These are phyloP conservation scores for Allomyces javanicus DNA, from an alignment of 192 early-diverging fungal genomes.

Conservation along the genomic window DNA sequence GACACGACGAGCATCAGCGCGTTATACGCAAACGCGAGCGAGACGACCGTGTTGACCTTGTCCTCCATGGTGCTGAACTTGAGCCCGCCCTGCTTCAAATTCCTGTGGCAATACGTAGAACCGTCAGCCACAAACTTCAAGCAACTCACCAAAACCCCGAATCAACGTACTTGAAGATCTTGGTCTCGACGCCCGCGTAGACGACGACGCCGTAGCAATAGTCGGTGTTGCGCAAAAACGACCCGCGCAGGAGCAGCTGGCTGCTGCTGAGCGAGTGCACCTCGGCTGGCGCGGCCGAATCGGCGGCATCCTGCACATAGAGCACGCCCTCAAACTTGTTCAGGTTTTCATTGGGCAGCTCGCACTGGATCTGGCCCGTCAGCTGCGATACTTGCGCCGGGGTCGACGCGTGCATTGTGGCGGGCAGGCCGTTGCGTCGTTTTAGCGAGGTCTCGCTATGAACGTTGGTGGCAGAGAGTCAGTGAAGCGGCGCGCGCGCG, in stretches of 20 bases:
- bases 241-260: conserved; percentile 68
- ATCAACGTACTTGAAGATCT: conserved; percentile 18
- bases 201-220: conserved; percentile 59
- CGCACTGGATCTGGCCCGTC: conserved; percentile 22
- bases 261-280: conserved; percentile 40
- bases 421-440: conserved; percentile 16
- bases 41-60: conserved; percentile 56
- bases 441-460: conserved; percentile 33
- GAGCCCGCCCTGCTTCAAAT: conserved; percentile 21
- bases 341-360: conserved; percentile 29
- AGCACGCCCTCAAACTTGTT: conserved; percentile 27
- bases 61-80: conserved; percentile 60
- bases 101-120: not conserved
- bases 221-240: conserved; percentile 61
- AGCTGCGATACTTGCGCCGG: not conserved
- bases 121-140: too few relatives aligned
- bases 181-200: conserved; percentile 30
- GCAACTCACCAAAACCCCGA: too few relatives aligned
- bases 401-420: not conserved
- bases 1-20: conserved; percentile 34
- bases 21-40: conserved; percentile 22
- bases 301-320: too few relatives aligned
- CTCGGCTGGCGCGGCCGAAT: too few relatives aligned
- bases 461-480: too few relatives aligned
- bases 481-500: too few relatives aligned